Conservation (phyloP, 2,329 filamentous ascomycete species). For the Calonectria hongkongensis region DNA sequence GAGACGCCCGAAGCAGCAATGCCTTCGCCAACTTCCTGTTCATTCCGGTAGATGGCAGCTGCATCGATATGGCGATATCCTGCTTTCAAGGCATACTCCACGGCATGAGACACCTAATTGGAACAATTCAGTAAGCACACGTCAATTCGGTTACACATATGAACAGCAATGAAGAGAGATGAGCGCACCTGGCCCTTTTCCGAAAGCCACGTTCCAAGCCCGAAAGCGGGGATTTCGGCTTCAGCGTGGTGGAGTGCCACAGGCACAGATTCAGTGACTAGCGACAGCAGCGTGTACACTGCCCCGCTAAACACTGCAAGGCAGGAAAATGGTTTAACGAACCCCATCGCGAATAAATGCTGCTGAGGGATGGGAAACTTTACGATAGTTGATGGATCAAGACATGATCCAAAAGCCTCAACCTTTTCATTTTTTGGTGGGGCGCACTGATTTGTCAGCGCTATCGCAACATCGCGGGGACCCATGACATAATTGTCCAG, state of each 20-base stretch:
- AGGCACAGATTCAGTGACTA: background rate
- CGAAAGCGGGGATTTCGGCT: constrained; percentile 55
- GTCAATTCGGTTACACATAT: background rate
- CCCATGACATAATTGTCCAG: background rate
- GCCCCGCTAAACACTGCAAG: background rate
- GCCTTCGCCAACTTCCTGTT: constrained; percentile 68
- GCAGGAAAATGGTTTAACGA: constrained; percentile 1
- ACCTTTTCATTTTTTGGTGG: background rate
- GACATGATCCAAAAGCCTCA: background rate
- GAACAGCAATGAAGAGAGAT: constrained; percentile 59
- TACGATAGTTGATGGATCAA: background rate
- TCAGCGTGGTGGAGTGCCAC: background rate
- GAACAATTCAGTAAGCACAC: background rate
- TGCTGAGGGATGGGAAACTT: background rate
- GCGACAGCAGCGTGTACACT: background rate
- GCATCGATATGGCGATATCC: constrained; percentile 76
- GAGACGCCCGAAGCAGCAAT: constrained; percentile 59
- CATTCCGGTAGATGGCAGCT: constrained; percentile 77
- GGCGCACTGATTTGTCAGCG: background rate
- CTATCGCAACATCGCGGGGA: background rate
- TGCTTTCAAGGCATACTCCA: constrained; percentile 70
- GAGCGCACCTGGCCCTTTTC: constrained; percentile 42
- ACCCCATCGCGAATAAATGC: background rate
- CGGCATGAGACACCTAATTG: constrained; percentile 62
- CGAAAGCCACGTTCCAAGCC: constrained; percentile 60